These are phyloP conservation scores for Magnusiomyces starmeri DNA, from an alignment of 1,139 yeast genomes.

Conservation along the genomic window DNA sequence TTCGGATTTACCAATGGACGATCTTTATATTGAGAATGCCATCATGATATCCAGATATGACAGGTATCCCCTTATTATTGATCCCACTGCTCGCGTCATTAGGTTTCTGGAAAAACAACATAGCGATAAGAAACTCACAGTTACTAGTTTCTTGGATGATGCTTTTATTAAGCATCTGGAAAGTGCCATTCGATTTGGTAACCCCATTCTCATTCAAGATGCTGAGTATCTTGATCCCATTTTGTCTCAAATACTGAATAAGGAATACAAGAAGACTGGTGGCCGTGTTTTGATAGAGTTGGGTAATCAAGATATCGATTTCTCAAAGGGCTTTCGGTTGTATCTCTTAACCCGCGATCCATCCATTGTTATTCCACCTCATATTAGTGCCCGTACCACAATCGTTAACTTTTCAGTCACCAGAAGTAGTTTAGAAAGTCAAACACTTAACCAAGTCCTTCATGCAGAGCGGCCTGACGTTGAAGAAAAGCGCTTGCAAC, in stretches of 20 bases:
- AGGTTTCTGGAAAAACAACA: slow-evolving; percentile 37
- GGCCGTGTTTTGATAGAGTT: slow-evolving; percentile 59
- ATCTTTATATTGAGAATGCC: slow-evolving; percentile 56
- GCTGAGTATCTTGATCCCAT: slow-evolving; percentile 78
- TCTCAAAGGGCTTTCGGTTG: slow-evolving; percentile 55
- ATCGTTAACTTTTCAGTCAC: slow-evolving; percentile 69
- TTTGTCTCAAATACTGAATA: slow-evolving; percentile 52
- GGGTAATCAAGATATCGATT: slow-evolving; percentile 61
- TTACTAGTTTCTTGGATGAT: slow-evolving; percentile 69
- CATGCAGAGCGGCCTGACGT: slow-evolving; percentile 57
- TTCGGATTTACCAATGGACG: slow-evolving; percentile 50
- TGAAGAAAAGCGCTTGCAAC: slow-evolving; percentile 49
- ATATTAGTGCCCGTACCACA: slow-evolving; percentile 54
- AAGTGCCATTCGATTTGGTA: slow-evolving; percentile 80
- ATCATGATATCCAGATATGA: slow-evolving; percentile 40
- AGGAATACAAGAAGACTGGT: slow-evolving; percentile 59
- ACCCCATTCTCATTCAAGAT: slow-evolving; percentile 61
- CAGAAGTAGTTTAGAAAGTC: slow-evolving; percentile 54
- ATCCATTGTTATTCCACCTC: slow-evolving; percentile 42
- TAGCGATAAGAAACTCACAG: slow-evolving; percentile 37
- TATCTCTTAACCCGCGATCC: slow-evolving; percentile 58
- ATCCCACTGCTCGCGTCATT: slow-evolving; percentile 53
- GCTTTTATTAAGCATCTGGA: slow-evolving; percentile 65
- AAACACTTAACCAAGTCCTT: slow-evolving; percentile 54
- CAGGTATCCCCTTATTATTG: slow-evolving; percentile 57